Conservation (phyloP, 345 rosid genomes). For the Sisymbrium irio region DNA sequence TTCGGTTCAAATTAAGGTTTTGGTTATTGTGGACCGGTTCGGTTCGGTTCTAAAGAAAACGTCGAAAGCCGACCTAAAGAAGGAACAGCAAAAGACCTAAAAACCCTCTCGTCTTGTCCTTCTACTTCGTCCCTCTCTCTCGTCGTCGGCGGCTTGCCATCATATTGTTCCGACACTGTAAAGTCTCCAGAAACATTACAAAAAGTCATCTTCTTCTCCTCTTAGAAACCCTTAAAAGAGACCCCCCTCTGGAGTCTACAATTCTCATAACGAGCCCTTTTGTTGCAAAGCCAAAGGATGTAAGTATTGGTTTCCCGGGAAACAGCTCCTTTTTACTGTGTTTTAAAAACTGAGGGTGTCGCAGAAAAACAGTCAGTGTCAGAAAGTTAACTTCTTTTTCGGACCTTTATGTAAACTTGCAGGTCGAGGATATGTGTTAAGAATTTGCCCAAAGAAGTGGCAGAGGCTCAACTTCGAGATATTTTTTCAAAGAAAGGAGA, state of each 20-base stretch:
- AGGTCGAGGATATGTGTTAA: conserved; percentile 92
- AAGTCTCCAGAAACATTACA: background rate
- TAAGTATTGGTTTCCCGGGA: conserved; percentile 3
- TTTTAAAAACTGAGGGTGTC: background rate
- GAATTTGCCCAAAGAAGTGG: conserved; percentile 64
- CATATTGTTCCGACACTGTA: background rate
- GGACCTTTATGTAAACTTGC: background rate
- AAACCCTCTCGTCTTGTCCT: conserved; percentile 8
- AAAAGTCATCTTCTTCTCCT: background rate
- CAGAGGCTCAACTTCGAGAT: conserved; percentile 65
- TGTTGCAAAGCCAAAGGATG: conserved; percentile 11
- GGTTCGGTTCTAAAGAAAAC: background rate
- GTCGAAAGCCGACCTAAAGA: conserved; percentile 23
- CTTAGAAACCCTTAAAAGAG: background rate
- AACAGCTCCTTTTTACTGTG: background rate
- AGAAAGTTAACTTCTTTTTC: background rate
- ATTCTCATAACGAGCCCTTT: conserved; percentile 8
- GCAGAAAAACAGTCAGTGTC: background rate
- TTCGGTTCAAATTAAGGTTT: background rate
- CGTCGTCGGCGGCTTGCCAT: conserved; percentile 19
- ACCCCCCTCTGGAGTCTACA: background rate
- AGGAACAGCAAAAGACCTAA: conserved; percentile 17
- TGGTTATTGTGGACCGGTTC: background rate
- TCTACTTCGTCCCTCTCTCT: background rate
- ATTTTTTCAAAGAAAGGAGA: conserved; percentile 79